A percentile compares a stretch with the other conserved stretches of the same genome.
Evolutionary conservation across 192 early-diverging fungal species (phyloP).

Genomic region (Spizellomyces punctatus): DNA sequence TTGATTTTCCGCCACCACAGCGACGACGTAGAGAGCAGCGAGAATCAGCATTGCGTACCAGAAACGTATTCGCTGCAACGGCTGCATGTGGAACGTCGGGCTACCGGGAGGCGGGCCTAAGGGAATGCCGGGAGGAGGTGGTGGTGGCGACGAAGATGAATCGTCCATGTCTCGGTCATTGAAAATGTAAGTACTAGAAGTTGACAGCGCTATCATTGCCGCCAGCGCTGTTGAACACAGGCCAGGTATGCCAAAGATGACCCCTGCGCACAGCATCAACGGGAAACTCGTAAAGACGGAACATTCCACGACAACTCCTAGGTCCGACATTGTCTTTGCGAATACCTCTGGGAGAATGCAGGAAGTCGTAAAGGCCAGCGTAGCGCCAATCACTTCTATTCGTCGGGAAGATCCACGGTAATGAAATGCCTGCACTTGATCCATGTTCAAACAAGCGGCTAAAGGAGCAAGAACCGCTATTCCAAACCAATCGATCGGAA

Average conservation of each 20-base stretch:
- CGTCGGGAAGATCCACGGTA: no score
- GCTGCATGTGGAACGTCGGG: not conserved
- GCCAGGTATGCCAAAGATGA: conserved; percentile 10
- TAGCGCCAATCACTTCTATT: no score
- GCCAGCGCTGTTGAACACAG: not conserved
- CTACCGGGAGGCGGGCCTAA: not conserved
- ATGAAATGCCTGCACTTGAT: no score
- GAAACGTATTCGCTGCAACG: not conserved
- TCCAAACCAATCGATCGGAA: no score
- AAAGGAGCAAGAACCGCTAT: no score
- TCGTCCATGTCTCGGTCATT: not conserved
- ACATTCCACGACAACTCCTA: no score
- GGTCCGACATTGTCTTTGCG: no score
- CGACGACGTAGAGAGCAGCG: not conserved
- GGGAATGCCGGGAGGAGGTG: not conserved
- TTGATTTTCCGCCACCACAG: not conserved
- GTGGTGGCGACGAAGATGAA: not conserved
- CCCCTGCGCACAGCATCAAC: conserved; percentile 18
- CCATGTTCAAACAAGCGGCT: no score
- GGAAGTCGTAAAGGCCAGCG: no score
- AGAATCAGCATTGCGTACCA: conserved; percentile 7
- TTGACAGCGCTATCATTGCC: not conserved
- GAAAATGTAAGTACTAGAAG: not conserved
- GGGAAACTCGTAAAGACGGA: conserved; percentile 20
- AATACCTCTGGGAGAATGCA: no score